Evolutionary conservation across 2,329 filamentous ascomycete genomes (phyloP).

Genomic region (Emericellopsis atlantica): DNA sequence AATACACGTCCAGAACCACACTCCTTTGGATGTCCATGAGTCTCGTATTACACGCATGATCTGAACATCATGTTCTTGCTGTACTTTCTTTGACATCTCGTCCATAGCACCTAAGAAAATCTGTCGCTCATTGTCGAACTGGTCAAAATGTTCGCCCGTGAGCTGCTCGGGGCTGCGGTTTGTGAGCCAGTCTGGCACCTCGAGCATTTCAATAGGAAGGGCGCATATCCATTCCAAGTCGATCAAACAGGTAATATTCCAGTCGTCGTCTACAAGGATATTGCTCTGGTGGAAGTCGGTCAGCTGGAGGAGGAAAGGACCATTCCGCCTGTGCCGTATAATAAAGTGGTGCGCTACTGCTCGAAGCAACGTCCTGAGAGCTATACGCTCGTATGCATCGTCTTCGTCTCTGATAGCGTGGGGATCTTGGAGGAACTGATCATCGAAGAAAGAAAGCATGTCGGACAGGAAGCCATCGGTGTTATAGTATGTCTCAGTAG

Average conservation of each 20-base stretch:
- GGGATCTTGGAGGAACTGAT: slow-evolving; percentile 11
- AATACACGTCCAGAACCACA: no score
- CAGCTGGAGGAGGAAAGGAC: slow-evolving; percentile 13
- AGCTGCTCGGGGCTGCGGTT: no score
- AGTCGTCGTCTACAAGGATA: slow-evolving; percentile 16
- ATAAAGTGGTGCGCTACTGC: slow-evolving; percentile 10
- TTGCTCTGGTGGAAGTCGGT: slow-evolving; percentile 17
- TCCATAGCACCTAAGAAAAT: no score
- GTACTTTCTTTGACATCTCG: no score
- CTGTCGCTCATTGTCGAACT: no score
- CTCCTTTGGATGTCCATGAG: no score
- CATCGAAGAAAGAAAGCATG: slow-evolving; percentile 10
- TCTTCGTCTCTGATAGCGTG: slow-evolving; percentile 8
- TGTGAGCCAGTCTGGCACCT: slow-evolving; percentile 14
- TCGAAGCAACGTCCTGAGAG: slow-evolving; percentile 8
- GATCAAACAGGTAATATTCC: slow-evolving; percentile 15
- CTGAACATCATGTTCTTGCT: no score
- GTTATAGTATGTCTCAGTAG: slow-evolving; percentile 14
- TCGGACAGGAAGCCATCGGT: slow-evolving; percentile 11
- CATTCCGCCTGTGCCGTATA: slow-evolving; percentile 6
- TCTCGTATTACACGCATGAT: no score
- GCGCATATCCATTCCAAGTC: slow-evolving; percentile 18
- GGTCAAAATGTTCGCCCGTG: no score
- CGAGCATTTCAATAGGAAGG: slow-evolving; percentile 13
- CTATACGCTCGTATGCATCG: slow-evolving; percentile 14